These are phyloP conservation scores for Pythium graminicola DNA, from an alignment of 352 stramenopile species.

Conservation along the genomic window DNA sequence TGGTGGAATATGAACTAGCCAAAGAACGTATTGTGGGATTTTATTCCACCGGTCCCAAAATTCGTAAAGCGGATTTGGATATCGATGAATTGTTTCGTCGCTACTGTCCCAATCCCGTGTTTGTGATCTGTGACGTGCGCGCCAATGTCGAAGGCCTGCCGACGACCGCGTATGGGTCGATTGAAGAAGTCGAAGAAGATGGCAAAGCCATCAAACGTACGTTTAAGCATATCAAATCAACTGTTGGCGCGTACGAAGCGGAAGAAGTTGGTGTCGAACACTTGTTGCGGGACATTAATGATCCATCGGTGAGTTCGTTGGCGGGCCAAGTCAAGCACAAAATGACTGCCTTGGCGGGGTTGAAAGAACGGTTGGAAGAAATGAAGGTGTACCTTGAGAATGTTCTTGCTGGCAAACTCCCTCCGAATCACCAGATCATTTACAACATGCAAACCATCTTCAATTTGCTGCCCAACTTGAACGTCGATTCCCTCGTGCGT, in stretches of 20 bases:
- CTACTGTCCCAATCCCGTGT: conserved; percentile 93
- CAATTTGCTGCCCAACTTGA: conserved; percentile 98
- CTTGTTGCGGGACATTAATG: conserved; percentile 98
- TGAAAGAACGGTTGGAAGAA: conserved; percentile 95
- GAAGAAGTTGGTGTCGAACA: conserved; percentile 98
- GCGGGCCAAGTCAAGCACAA: conserved; percentile 98
- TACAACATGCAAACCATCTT: conserved; percentile 99
- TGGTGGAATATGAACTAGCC: conserved; percentile 33
- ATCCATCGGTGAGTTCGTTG: conserved; percentile 98
- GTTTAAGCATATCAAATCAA: conserved; percentile 97
- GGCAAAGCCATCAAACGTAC: conserved; percentile 94
- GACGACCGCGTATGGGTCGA: conserved; percentile 95
- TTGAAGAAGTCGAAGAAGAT: conserved; percentile 96
- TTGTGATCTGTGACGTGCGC: conserved; percentile 99
- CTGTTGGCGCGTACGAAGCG: conserved; percentile 93
- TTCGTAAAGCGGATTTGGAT: conserved; percentile 91
- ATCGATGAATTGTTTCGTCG: conserved; percentile 94
- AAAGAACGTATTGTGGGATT: conserved; percentile 99
- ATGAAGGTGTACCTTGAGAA: conserved; percentile 98
- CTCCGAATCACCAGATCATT: conserved; percentile 91
- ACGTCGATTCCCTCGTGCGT: conserved; percentile 95
- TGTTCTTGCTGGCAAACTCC: conserved; percentile 72
- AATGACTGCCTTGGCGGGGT: conserved; percentile 91
- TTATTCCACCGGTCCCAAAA: conserved; percentile 97
- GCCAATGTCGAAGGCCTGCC: conserved; percentile 94